Base-by-base conservation (phyloP, 1,139 yeast genomes). In the Lodderomyces parapsilosis region DNA sequence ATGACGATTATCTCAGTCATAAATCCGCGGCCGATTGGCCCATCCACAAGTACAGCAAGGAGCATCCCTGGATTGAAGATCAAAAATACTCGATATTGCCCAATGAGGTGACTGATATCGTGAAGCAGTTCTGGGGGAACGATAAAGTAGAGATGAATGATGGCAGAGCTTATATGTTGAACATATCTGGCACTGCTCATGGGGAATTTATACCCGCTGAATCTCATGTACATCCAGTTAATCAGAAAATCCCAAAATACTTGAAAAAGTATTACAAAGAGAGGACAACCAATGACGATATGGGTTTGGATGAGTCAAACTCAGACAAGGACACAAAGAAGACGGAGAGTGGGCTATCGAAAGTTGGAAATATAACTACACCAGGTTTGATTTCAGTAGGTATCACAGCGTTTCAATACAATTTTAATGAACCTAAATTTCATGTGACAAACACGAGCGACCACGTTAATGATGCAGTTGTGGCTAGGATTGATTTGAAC, bases 71-170 rank as follows among this genome's bases (percentile, higher is more conserved):
- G 80, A 40, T 40, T n/a, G 82, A 80, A 49, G 65, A 69, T 45
- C 78, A 84, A 54, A 57, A 71, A 27, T 73, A 67, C 55, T 76
- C 86, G 17, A 63, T 87, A 2, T 57, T 88, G 9, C 95, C 96
- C 0, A 71, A 83, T 53, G 60, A 56, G 6, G 66, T 88, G 1
- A 76, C 81, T 49, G 54, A 63, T 2, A 53, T 56, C 18, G 82
- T 85, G 1, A 58, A 59, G 35, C 46, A 50, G 20, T 65, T 82
- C 23, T 83, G 89, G 89, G 73, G 71, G 11, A 41, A 45, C 9
- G 57, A 62, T 22, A 43, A 49, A 10, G 57, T 54, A 43, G 8
- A 22, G 15, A 48, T 39, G 6, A 49, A 52, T 23, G 50, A 51
- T 2, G 53, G 51, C 8, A 57, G 59, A 3, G 66, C 72, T 2